These are phyloP conservation scores for Aspergillus luchuensis DNA, from an alignment of 2,329 filamentous ascomycete species.

Conservation along the genomic window DNA sequence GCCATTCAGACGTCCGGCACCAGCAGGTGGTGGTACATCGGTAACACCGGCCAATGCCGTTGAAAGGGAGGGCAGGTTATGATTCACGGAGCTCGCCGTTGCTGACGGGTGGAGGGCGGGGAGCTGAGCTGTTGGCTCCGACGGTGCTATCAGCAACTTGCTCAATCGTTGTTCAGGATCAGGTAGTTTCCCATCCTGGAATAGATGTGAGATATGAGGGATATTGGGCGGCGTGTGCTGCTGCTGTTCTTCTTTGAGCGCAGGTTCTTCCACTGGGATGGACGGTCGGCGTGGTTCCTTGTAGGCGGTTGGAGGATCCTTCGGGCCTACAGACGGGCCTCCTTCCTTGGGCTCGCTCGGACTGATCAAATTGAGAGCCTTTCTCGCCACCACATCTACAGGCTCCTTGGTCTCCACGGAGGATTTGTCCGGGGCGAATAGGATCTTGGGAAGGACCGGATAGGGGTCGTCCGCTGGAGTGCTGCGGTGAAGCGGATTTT, in stretches of 20 bases:
- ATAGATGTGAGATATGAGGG: background rate
- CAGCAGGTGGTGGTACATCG: conserved; percentile 30
- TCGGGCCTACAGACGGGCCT: background rate
- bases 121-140: conserved; percentile 34
- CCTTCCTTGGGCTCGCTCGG: background rate
- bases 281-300: background rate
- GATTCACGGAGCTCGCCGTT: conserved; percentile 37
- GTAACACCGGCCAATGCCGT: conserved; percentile 38
- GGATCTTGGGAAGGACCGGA: conserved; percentile 5
- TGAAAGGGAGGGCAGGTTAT: conserved; percentile 45
- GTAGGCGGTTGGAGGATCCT: background rate
- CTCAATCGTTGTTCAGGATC: conserved; percentile 31
- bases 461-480: conserved; percentile 16
- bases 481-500: conserved; percentile 48
- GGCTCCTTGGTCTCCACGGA: background rate
- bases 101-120: conserved; percentile 43
- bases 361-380: background rate
- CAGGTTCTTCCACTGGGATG: background rate
- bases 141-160: conserved; percentile 37
- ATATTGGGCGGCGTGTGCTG: conserved; percentile 25
- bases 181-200: conserved; percentile 1
- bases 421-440: conserved; percentile 46
- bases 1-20: conserved; percentile 27
- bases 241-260: conserved; percentile 5
- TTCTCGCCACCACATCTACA: background rate